Conservation (phyloP, 1,284 basidiomycete genomes). For the Stygiomarasmius scandens region DNA sequence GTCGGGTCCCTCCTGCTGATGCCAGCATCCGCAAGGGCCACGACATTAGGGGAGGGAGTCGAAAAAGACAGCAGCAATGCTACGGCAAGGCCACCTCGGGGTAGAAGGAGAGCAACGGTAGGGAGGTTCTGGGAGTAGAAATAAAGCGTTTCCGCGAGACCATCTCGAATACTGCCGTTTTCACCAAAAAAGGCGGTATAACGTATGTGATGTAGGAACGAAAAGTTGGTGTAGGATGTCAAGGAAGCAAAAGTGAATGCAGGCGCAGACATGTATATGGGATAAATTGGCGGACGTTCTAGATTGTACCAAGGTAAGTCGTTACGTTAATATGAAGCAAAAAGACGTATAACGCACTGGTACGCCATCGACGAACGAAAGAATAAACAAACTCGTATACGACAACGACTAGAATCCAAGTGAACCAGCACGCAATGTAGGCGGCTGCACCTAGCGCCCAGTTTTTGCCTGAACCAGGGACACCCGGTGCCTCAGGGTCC, state of each 20-base stretch:
- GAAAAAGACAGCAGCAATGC: conserved; percentile 72
- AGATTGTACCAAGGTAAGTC: conserved; percentile 13
- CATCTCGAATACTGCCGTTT: conserved; percentile 58
- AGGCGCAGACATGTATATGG: conserved; percentile 80
- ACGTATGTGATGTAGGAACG: conserved; percentile 79
- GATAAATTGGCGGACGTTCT: conserved; percentile 81
- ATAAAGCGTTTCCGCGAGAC: conserved; percentile 78
- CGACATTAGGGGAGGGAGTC: conserved; percentile 46
- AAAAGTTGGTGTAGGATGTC: conserved; percentile 80
- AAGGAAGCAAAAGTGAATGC: conserved; percentile 74
- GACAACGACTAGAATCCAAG: conserved; percentile 76
- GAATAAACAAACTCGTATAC: conserved; percentile 81
- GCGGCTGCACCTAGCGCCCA: conserved; percentile 80
- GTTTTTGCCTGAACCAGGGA: conserved; percentile 69
- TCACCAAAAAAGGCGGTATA: conserved; percentile 63
- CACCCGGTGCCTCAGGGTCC: conserved; percentile 64
- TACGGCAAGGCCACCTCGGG: conserved; percentile 73
- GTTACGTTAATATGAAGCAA: not conserved
- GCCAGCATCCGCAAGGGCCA: conserved; percentile 51
- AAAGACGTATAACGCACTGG: conserved; percentile 61
- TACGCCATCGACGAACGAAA: conserved; percentile 79
- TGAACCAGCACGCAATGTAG: conserved; percentile 76
- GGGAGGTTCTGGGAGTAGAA: conserved; percentile 81
- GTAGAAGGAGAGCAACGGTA: conserved; percentile 75
- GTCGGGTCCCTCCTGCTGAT: conserved; percentile 61